A percentile compares a stretch with the other conserved stretches of the same genome.
phyloP scores from a whole-genome alignment of 768 basidiomycete genomes.

The Mycena crocata region DNA sequence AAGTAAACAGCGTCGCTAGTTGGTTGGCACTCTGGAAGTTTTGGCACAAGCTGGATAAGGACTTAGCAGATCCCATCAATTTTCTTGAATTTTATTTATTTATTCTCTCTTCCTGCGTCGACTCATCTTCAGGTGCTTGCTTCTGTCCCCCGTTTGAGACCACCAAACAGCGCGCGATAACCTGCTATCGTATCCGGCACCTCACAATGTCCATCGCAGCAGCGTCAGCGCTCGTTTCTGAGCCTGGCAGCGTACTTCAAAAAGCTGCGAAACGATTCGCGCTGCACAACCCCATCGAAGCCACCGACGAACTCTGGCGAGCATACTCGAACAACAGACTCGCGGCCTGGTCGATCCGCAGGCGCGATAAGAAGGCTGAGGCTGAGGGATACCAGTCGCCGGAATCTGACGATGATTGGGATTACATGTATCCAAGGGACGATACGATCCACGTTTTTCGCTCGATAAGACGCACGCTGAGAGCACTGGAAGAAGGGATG shows the following conservation, averaged over 20 bases:
- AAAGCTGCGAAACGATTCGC: constrained; percentile 15
- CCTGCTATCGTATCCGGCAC: background rate
- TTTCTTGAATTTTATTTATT: no score
- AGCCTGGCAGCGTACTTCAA: constrained; percentile 4
- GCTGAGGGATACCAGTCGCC: constrained; percentile 14
- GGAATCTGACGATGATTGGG: constrained; percentile 11
- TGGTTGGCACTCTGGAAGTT: no score
- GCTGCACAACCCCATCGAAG: constrained; percentile 15
- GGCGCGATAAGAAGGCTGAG: constrained; percentile 6
- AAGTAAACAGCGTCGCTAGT: no score
- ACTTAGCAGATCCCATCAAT: no score
- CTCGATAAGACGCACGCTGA: constrained; percentile 6
- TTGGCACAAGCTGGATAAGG: no score
- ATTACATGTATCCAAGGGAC: background rate
- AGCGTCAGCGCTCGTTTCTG: background rate
- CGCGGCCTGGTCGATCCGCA: background rate
- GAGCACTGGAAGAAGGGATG: constrained; percentile 8
- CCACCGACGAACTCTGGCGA: constrained; percentile 13
- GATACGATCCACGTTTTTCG: constrained; percentile 10
- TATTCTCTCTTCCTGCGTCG: no score
- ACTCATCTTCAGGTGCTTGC: no score
- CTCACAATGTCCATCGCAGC: constrained; percentile 1
- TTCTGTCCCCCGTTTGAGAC: no score
- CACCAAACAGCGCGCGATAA: background rate
- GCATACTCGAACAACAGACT: constrained; percentile 7